phyloP scores from a whole-genome alignment of 2,329 filamentous ascomycete species.

The Reticulascus tulasneorum region DNA sequence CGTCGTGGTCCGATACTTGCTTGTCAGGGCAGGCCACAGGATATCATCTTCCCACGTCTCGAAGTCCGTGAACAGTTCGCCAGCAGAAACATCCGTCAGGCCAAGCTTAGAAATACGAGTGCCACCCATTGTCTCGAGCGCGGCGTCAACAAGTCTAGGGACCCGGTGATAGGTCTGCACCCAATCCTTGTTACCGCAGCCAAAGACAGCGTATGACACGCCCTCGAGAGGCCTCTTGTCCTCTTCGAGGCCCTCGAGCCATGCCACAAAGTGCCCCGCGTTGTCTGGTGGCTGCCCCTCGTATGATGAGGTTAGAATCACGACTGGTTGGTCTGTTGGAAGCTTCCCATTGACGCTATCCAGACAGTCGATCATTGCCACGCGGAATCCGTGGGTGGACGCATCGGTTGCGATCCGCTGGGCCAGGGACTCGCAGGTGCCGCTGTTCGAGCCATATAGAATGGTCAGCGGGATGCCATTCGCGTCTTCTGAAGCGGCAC shows the following conservation, averaged over 20 bases:
- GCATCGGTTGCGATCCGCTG: constrained; percentile 56
- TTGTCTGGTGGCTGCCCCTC: constrained; percentile 70
- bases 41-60: constrained; percentile 62
- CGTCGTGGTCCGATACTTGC: constrained; percentile 41
- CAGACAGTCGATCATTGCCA: constrained; percentile 45
- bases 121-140: constrained; percentile 36
- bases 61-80: constrained; percentile 66
- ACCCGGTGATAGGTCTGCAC: constrained; percentile 62
- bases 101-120: constrained; percentile 42
- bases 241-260: constrained; percentile 51
- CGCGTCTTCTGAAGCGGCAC: constrained; percentile 2
- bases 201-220: constrained; percentile 63
- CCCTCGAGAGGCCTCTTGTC: constrained; percentile 38
- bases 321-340: constrained; percentile 52
- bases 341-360: constrained; percentile 55
- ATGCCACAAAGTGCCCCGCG: constrained; percentile 60
- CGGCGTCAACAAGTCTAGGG: constrained; percentile 57
- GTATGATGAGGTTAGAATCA: constrained; percentile 64
- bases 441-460: constrained; percentile 66
- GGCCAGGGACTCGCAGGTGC: constrained; percentile 65
- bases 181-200: constrained; percentile 57
- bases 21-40: constrained; percentile 46
- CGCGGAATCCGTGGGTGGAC: constrained; percentile 49
- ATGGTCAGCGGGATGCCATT: constrained; percentile 46
- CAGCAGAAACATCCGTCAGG: constrained; percentile 54